These are phyloP conservation scores for Rhodamnia argentea DNA, from an alignment of 345 rosid genomes.

Conservation along the genomic window DNA sequence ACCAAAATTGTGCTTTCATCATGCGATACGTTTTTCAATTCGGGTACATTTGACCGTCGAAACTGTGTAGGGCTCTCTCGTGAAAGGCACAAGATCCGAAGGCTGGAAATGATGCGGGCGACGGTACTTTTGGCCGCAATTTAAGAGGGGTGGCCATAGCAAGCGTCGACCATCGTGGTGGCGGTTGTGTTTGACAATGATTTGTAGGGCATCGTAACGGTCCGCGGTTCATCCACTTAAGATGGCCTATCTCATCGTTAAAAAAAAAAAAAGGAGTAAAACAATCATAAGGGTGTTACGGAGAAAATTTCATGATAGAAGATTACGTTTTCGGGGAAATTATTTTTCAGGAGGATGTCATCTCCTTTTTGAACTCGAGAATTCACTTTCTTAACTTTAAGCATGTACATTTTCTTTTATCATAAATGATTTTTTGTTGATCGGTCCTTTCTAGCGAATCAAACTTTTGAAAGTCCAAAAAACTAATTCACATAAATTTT, in stretches of 20 bases:
- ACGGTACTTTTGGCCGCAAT: neutral
- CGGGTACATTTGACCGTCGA: too few species aligned
- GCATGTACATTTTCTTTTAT: neutral
- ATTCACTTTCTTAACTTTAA: neutral
- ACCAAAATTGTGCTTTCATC: too few species aligned
- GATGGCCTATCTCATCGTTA: neutral
- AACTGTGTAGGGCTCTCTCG: too few species aligned
- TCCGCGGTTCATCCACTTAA: neutral
- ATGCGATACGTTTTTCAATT: too few species aligned
- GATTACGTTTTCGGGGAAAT: neutral
- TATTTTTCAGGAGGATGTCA: neutral
- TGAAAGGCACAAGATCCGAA: too few species aligned
- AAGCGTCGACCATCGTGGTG: neutral
- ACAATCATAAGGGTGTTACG: neutral
- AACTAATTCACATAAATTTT: neutral
- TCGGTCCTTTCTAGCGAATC: neutral
- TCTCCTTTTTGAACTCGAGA: rapidly evolving
- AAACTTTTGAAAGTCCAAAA: neutral
- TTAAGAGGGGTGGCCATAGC: neutral
- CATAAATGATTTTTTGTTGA: rapidly evolving
- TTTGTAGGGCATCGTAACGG: neutral
- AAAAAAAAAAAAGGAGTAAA: neutral
- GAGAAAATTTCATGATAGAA: neutral
- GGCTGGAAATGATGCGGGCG: neutral
- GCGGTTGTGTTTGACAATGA: neutral